A percentile compares a stretch with the other conserved stretches of the same genome.
These are phyloP conservation scores for Tylopilus rubrobrunneus DNA, from an alignment of 768 basidiomycete species.

Conservation along the genomic window DNA sequence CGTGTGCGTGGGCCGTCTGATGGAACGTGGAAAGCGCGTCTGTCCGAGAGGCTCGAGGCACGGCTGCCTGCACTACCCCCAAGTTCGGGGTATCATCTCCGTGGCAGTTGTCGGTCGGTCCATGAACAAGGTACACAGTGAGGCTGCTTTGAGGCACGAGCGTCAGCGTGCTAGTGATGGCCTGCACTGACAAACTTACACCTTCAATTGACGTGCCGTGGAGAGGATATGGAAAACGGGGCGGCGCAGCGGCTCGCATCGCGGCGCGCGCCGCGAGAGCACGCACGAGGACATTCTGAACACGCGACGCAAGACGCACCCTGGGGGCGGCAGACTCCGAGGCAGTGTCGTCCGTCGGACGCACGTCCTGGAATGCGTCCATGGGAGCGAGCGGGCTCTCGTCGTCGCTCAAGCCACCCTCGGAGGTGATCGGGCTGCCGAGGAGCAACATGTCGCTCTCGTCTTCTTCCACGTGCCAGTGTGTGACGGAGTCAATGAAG, in stretches of 20 bases:
- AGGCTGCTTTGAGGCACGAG: too few species aligned
- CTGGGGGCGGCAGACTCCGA: slow-evolving; percentile 16
- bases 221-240: slow-evolving; percentile 1
- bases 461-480: slow-evolving; percentile 22
- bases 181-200: too few species aligned
- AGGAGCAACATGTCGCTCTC: slow-evolving; percentile 31
- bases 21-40: too few species aligned
- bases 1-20: too few species aligned
- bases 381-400: slow-evolving; percentile 48
- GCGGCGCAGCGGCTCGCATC: not conserved
- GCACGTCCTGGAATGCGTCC: slow-evolving; percentile 30
- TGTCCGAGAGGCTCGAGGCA: too few species aligned
- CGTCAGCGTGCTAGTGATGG: too few species aligned
- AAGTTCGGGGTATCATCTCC: too few species aligned
- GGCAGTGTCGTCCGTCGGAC: slow-evolving; percentile 12
- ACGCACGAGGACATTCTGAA: not conserved
- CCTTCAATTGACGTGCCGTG: slow-evolving; percentile 6
- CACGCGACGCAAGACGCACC: slow-evolving; percentile 20
- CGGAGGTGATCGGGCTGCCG: slow-evolving; percentile 37
- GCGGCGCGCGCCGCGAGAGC: not conserved
- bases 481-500: slow-evolving; percentile 46
- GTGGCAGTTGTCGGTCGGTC: too few species aligned
- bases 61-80: too few species aligned
- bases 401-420: slow-evolving; percentile 42
- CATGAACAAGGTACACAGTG: too few species aligned